A percentile compares a stretch with the other conserved stretches of the same genome.
These are phyloP conservation scores for Pleurotus tuber-regium DNA, from an alignment of 768 basidiomycete species.

Conservation along the genomic window DNA sequence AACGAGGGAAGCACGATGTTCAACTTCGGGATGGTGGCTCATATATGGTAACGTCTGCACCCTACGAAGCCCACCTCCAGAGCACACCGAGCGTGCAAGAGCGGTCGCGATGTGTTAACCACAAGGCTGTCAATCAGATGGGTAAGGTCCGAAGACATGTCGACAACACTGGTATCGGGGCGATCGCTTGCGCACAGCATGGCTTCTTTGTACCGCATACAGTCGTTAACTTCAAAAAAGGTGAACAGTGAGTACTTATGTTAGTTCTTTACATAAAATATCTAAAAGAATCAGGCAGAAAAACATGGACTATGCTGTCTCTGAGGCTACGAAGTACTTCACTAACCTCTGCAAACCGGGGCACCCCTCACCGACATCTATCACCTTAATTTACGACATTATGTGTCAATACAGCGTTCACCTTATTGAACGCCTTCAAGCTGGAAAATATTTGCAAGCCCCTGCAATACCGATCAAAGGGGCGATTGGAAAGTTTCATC, in stretches of 20 bases:
- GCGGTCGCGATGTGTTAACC: slow-evolving; percentile 16
- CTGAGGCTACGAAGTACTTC: slow-evolving; percentile 16
- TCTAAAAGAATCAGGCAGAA: slow-evolving; percentile 17
- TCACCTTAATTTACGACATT: slow-evolving; percentile 26
- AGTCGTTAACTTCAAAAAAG: slow-evolving; percentile 29
- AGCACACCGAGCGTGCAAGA: slow-evolving; percentile 13
- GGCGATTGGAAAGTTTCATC: slow-evolving; percentile 18
- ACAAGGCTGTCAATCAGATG: slow-evolving; percentile 18
- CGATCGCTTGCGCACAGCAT: slow-evolving; percentile 28
- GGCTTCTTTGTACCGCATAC: slow-evolving; percentile 27
- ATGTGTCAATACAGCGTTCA: slow-evolving; percentile 23
- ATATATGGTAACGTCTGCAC: slow-evolving; percentile 19
- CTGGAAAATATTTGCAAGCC: slow-evolving; percentile 7
- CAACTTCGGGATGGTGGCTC: slow-evolving; percentile 22
- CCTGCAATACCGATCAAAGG: not conserved
- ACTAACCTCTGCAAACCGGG: no score
- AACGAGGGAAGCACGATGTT: slow-evolving; percentile 21
- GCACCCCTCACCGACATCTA: no score
- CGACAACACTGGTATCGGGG: slow-evolving; percentile 26
- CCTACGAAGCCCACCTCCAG: slow-evolving; percentile 22
- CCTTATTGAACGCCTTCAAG: slow-evolving; percentile 15
- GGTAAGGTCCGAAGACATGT: slow-evolving; percentile 15
- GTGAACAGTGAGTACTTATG: slow-evolving; percentile 20
- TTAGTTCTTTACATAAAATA: not conserved
- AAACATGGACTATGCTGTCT: slow-evolving; percentile 26